Conservation (phyloP, 768 basidiomycete genomes). For the Xerocomellus intermedius region DNA sequence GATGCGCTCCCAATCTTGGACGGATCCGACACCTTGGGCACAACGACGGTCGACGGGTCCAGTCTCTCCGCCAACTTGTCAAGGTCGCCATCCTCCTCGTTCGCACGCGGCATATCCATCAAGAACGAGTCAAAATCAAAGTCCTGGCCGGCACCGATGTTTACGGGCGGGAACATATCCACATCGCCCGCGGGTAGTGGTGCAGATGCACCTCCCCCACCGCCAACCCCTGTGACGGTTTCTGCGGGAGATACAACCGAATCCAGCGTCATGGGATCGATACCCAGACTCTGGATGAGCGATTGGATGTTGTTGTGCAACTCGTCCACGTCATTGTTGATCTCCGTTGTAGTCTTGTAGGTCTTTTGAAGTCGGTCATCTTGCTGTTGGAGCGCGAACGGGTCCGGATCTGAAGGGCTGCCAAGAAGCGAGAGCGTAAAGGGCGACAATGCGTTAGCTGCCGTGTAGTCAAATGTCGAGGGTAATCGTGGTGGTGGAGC, state of each 20-base stretch:
- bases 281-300: constrained; percentile 67
- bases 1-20: constrained; percentile 32
- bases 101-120: constrained; percentile 37
- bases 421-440: constrained; percentile 26
- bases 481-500: constrained; percentile 13
- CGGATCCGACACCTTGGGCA: constrained; percentile 23
- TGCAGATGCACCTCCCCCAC: constrained; percentile 1
- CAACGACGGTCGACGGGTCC: constrained; percentile 34
- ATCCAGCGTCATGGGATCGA: constrained; percentile 47
- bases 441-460: constrained; percentile 23
- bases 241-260: constrained; percentile 6
- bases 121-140: constrained; percentile 43
- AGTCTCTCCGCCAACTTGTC: constrained; percentile 36
- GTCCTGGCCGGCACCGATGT: constrained; percentile 11
- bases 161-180: constrained; percentile 21
- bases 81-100: constrained; percentile 28
- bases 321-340: constrained; percentile 71
- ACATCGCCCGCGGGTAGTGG: constrained; percentile 2
- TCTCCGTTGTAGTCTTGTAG: constrained; percentile 61
- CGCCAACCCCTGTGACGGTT: constrained; percentile 4
- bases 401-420: constrained; percentile 29
- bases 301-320: constrained; percentile 67
- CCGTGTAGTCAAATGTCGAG: constrained; percentile 21
- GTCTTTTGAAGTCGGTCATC: constrained; percentile 48
- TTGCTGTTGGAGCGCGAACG: constrained; percentile 36